Conservation (phyloP, 2,329 filamentous ascomycete genomes). For the Stenocarpella maydis region DNA sequence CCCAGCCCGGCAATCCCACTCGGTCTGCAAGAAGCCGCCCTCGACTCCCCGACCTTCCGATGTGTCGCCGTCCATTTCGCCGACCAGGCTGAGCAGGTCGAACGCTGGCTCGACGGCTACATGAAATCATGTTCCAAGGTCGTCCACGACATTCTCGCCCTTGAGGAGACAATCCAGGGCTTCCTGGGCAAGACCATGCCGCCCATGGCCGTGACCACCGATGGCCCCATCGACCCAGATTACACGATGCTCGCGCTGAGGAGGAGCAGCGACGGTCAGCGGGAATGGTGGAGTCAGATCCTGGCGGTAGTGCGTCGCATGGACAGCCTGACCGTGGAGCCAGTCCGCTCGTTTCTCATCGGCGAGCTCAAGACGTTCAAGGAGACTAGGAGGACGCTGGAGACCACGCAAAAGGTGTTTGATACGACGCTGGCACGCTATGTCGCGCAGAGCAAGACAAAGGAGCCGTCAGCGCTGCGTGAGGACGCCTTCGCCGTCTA, state of each 20-base stretch:
- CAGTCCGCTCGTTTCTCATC: constrained; percentile 78
- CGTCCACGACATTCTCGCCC: constrained; percentile 69
- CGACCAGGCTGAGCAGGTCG: constrained; percentile 90
- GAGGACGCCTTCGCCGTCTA: constrained; percentile 97
- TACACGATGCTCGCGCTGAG: constrained; percentile 90
- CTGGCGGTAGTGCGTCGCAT: constrained; percentile 79
- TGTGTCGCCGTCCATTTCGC: constrained; percentile 85
- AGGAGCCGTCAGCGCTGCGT: constrained; percentile 87
- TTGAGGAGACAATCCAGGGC: constrained; percentile 81
- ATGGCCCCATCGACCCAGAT: constrained; percentile 91
- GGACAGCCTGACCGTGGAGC: constrained; percentile 80
- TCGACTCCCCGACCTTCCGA: constrained; percentile 96
- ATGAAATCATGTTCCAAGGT: constrained; percentile 62
- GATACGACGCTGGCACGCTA: constrained; percentile 85
- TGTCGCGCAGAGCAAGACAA: constrained; percentile 85
- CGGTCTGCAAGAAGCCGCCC: constrained; percentile 89
- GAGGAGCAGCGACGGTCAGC: constrained; percentile 83
- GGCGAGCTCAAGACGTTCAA: constrained; percentile 87
- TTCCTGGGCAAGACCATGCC: constrained; percentile 82
- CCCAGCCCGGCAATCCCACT: constrained; percentile 71
- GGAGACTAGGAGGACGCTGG: constrained; percentile 79
- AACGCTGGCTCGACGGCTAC: constrained; percentile 84
- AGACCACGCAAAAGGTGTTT: constrained; percentile 83
- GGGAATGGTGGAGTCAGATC: constrained; percentile 85
- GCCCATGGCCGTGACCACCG: constrained; percentile 71